Percentiles rank a stretch among this genome's conserved stretches.
Conservation (phyloP, 1,139 yeast species). For the Diutina scorzettiae region DNA sequence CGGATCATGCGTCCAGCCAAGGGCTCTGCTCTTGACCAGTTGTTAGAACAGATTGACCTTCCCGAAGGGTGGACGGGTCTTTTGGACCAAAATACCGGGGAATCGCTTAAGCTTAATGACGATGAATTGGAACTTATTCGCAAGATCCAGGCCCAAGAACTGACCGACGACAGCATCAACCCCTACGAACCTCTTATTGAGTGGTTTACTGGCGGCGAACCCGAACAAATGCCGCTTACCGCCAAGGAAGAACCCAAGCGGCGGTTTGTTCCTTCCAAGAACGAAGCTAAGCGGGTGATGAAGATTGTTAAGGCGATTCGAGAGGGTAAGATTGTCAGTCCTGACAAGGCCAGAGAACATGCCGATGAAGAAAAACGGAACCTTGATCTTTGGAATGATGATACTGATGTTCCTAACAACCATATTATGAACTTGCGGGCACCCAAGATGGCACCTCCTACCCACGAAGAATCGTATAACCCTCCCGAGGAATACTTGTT, state of each 20-base stretch:
- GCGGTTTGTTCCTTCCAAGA: slow-evolving; percentile 91
- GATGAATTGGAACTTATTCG: slow-evolving; percentile 86
- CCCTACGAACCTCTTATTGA: slow-evolving; percentile 93
- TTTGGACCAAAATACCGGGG: slow-evolving; percentile 81
- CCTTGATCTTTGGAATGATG: slow-evolving; percentile 79
- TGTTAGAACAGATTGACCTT: slow-evolving; percentile 79
- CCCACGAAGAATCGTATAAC: slow-evolving; percentile 90
- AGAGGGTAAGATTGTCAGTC: slow-evolving; percentile 86
- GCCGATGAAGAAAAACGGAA: slow-evolving; percentile 37
- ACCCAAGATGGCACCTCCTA: slow-evolving; percentile 92
- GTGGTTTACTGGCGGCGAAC: slow-evolving; percentile 73
- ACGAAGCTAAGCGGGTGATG: slow-evolving; percentile 93
- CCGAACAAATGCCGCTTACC: slow-evolving; percentile 83
- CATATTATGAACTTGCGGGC: slow-evolving; percentile 91
- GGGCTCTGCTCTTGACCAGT: slow-evolving; percentile 84
- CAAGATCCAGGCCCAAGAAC: slow-evolving; percentile 76
- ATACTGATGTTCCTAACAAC: slow-evolving; percentile 33
- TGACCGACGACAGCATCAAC: slow-evolving; percentile 66
- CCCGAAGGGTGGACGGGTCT: slow-evolving; percentile 99
- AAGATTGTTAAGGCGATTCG: slow-evolving; percentile 92
- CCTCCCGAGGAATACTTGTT: slow-evolving; percentile 93
- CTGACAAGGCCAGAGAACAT: slow-evolving; percentile 41
- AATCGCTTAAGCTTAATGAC: slow-evolving; percentile 69
- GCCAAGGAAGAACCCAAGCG: slow-evolving; percentile 96
- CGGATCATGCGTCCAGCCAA: slow-evolving; percentile 98